Conservation (phyloP, 2,329 filamentous ascomycete genomes). For the Phialophora verrucosa region DNA sequence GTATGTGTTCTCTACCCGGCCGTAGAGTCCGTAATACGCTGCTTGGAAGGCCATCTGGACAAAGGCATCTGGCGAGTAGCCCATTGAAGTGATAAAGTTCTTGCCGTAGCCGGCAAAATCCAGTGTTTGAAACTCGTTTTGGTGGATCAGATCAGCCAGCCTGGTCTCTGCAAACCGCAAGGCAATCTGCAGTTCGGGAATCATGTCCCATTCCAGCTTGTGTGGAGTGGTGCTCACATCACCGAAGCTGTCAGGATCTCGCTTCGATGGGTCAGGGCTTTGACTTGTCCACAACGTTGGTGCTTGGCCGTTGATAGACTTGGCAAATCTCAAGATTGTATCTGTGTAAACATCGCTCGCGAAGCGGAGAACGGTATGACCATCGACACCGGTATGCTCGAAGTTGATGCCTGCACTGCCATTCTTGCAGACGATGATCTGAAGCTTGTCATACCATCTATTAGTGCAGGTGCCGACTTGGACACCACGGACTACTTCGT, state of each 20-base stretch:
- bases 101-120: conserved; percentile 91
- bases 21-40: conserved; percentile 95
- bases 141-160: conserved; percentile 89
- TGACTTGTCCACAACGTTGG: conserved; percentile 89
- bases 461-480: conserved; percentile 98
- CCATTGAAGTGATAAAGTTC: conserved; percentile 96
- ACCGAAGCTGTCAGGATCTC: conserved; percentile 88
- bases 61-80: conserved; percentile 95
- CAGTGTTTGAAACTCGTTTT: conserved; percentile 93
- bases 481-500: conserved; percentile 86
- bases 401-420: conserved; percentile 99
- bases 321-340: conserved; percentile 92
- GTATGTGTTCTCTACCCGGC: conserved; percentile 91
- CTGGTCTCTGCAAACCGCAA: conserved; percentile 94
- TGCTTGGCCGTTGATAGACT: conserved; percentile 91
- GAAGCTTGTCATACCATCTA: conserved; percentile 98
- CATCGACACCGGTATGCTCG: conserved; percentile 96
- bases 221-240: conserved; percentile 92
- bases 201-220: conserved; percentile 98
- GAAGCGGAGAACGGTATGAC: conserved; percentile 94
- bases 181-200: conserved; percentile 86
- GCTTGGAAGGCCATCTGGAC: conserved; percentile 99
- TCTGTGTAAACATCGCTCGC: conserved; percentile 97
- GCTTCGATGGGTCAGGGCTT: conserved; percentile 89
- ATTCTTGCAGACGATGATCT: conserved; percentile 99